Percentiles rank a stretch among this genome's conserved stretches.
Evolutionary conservation across 2,329 filamentous ascomycete genomes (phyloP).

Genomic region (Penicillium sp.): DNA sequence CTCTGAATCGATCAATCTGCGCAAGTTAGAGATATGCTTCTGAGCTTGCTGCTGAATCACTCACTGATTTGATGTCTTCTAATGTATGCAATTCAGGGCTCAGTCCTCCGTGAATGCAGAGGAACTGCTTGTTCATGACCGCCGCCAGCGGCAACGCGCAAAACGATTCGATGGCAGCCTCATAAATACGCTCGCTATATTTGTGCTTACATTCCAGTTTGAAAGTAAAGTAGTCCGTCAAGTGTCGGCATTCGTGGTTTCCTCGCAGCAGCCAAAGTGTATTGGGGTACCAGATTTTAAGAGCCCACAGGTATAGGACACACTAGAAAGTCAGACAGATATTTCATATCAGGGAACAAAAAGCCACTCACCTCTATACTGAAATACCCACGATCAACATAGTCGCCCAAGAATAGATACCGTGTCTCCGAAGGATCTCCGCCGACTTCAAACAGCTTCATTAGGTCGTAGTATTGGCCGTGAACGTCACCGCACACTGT

Average conservation of each 20-base stretch:
- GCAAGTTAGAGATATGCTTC: slow-evolving; percentile 26
- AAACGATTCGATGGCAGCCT: slow-evolving; percentile 98
- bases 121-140: slow-evolving; percentile 99
- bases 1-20: slow-evolving; percentile 94
- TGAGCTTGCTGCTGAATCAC: slow-evolving; percentile 39
- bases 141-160: slow-evolving; percentile 91
- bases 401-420: slow-evolving; percentile 97
- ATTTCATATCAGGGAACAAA: not conserved
- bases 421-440: slow-evolving; percentile 95
- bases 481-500: slow-evolving; percentile 98
- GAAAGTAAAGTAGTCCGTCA: slow-evolving; percentile 99
- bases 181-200: slow-evolving; percentile 94
- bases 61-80: slow-evolving; percentile 86
- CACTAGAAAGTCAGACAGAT: slow-evolving; percentile 58
- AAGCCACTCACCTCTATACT: slow-evolving; percentile 76
- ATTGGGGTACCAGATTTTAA: slow-evolving; percentile 99
- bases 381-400: slow-evolving; percentile 98
- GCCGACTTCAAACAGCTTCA: slow-evolving; percentile 99
- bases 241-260: slow-evolving; percentile 97
- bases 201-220: slow-evolving; percentile 99
- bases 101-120: slow-evolving; percentile 96
- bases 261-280: slow-evolving; percentile 95
- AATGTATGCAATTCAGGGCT: slow-evolving; percentile 95
- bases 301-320: slow-evolving; percentile 93
- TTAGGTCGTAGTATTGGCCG: slow-evolving; percentile 98